Conservation (phyloP, 495 filamentous ascomycete species). For the Penicillium simplicissimum region DNA sequence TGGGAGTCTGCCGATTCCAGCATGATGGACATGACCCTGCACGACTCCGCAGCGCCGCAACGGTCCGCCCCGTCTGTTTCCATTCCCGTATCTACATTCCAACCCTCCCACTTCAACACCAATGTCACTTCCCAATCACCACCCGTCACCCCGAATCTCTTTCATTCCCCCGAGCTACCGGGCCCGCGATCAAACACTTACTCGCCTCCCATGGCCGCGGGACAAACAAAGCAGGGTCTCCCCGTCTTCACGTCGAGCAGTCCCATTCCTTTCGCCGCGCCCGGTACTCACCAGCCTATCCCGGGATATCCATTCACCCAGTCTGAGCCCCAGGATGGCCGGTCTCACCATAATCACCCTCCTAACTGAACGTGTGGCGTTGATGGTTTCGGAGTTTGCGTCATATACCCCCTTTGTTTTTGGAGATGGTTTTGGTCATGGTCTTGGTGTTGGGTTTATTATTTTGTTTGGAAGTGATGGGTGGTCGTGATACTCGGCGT, state of each 20-base stretch:
- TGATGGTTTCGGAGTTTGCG: neutral
- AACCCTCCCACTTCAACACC: slow-evolving; percentile 12
- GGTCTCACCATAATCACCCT: neutral
- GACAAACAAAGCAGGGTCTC: slow-evolving; percentile 44
- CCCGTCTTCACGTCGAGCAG: slow-evolving; percentile 54
- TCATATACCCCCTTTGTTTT: slow-evolving; percentile 10
- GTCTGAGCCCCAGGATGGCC: neutral
- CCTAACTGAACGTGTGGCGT: neutral
- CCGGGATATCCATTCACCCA: neutral
- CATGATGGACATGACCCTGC: neutral
- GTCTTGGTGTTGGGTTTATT: no score
- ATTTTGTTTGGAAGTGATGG: neutral
- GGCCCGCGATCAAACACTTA: slow-evolving; percentile 24
- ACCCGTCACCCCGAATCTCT: slow-evolving; percentile 5
- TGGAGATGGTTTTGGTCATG: neutral
- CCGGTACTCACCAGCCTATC: slow-evolving; percentile 1
- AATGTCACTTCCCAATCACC: slow-evolving; percentile 7
- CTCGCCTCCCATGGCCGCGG: slow-evolving; percentile 34
- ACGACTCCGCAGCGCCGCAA: neutral
- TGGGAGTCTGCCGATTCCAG: slow-evolving; percentile 4
- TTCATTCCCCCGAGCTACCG: slow-evolving; percentile 25
- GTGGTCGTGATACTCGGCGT: neutral
- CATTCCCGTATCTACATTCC: slow-evolving; percentile 8
- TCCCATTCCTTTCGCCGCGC: slow-evolving; percentile 50
- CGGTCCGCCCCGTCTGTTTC: neutral